A percentile compares a stretch with the other conserved stretches of the same genome.
These are phyloP conservation scores for Acidiella bohemica DNA, from an alignment of 495 filamentous ascomycete species.

Conservation along the genomic window DNA sequence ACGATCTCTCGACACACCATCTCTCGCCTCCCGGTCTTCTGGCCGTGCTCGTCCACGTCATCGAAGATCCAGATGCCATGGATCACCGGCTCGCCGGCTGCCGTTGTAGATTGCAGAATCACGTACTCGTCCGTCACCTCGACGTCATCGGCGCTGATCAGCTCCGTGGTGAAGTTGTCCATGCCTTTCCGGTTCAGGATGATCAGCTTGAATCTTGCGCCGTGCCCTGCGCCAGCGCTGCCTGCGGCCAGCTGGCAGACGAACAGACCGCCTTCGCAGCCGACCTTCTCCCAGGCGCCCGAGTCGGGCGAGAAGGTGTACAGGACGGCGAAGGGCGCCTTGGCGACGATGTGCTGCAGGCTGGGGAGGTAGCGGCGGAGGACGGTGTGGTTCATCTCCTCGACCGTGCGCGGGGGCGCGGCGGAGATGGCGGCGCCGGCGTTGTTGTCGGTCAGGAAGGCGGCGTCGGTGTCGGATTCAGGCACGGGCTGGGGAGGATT, in stretches of 20 bases:
- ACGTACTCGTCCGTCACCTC: constrained; percentile 49
- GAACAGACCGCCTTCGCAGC: constrained; percentile 70
- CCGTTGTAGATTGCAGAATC: constrained; percentile 37
- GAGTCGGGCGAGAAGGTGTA: constrained; percentile 55
- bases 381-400: constrained; percentile 69
- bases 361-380: constrained; percentile 59
- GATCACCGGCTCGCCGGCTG: constrained; percentile 26
- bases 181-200: constrained; percentile 49
- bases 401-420: constrained; percentile 49
- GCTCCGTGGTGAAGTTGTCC: constrained; percentile 42
- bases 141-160: constrained; percentile 41
- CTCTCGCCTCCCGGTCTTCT: constrained; percentile 35
- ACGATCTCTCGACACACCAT: constrained; percentile 42
- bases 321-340: constrained; percentile 65
- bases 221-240: too few species aligned
- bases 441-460: constrained; percentile 34
- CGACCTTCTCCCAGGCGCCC: constrained; percentile 61
- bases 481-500: too few species aligned
- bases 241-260: constrained; percentile 46
- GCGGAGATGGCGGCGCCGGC: constrained; percentile 17
- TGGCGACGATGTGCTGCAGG: constrained; percentile 52
- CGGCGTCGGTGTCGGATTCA: constrained; percentile 55
- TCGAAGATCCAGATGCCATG: constrained; percentile 55
- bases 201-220: constrained; percentile 40
- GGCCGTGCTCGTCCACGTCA: too few species aligned